These are phyloP conservation scores for Cantharellus cinnabarinus DNA, from an alignment of 768 basidiomycete species.

Conservation along the genomic window DNA sequence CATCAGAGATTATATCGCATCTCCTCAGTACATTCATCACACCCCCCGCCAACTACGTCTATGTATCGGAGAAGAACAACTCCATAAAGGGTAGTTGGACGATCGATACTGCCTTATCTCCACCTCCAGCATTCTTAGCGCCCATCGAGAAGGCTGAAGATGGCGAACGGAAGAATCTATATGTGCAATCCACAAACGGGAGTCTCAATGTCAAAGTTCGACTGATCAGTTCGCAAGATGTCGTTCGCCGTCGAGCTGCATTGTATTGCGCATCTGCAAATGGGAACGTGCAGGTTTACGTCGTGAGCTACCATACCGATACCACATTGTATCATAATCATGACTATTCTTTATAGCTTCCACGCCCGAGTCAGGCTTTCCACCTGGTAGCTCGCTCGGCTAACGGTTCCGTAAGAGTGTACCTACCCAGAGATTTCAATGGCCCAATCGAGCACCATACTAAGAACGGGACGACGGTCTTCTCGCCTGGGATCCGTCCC, in stretches of 20 bases:
- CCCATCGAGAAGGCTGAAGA: not conserved
- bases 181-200: not conserved
- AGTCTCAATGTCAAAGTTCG: not conserved
- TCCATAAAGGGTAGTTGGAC: conserved; percentile 3
- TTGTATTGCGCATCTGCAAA: not conserved
- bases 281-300: not conserved
- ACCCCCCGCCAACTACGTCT: conserved; percentile 2
- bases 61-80: not conserved
- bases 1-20: too few relatives aligned
- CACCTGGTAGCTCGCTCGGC: not conserved
- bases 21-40: not conserved
- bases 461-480: not conserved
- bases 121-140: conserved; percentile 1
- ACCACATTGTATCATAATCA: not conserved
- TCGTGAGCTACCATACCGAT: not conserved
- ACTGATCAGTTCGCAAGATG: not conserved
- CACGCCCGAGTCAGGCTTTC: not conserved
- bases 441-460: not conserved
- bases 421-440: conserved; percentile 3
- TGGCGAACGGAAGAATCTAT: not conserved
- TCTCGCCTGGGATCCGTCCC: not conserved
- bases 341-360: not conserved
- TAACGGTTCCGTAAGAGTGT: not conserved
- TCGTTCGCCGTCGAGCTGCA: not conserved
- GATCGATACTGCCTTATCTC: not conserved